phyloP scores from a whole-genome alignment of 129 eudicot genomes.

The Ambrosia artemisiifolia region DNA sequence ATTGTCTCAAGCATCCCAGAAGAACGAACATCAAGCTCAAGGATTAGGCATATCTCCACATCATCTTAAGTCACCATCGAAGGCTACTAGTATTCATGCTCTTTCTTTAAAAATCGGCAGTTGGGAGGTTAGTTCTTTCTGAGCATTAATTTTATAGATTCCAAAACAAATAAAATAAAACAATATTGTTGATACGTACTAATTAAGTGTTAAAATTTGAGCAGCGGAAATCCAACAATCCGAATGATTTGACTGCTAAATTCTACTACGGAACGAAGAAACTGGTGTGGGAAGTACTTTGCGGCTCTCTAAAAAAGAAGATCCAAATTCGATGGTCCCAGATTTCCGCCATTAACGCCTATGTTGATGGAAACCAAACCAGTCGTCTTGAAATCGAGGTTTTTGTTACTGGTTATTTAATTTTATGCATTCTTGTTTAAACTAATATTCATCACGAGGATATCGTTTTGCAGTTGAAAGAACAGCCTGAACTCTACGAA shows the following conservation, averaged over 20 bases:
- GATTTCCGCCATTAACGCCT: constrained; percentile 42
- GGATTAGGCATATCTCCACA: no score
- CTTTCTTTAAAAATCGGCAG: no score
- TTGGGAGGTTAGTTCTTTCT: no score
- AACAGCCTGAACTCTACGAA: constrained; percentile 38
- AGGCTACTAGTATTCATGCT: no score
- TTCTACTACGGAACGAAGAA: constrained; percentile 53
- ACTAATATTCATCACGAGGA: neutral
- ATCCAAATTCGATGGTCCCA: constrained; percentile 62
- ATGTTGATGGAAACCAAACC: neutral
- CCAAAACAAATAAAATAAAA: no score
- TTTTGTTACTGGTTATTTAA: neutral
- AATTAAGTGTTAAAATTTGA: neutral
- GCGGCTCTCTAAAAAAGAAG: constrained; percentile 58
- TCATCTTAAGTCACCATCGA: no score
- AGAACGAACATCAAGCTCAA: no score
- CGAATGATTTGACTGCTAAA: constrained; percentile 55
- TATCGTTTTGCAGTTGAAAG: constrained; percentile 33
- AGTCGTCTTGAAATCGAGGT: constrained; percentile 52
- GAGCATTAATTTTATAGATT: no score
- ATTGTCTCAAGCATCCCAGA: no score
- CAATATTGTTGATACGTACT: no score
- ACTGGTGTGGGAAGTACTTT: constrained; percentile 68
- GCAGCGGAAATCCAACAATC: constrained; percentile 37
- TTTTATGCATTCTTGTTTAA: neutral